Conservation (phyloP, 352 stramenopile genomes). For the Globisporangium barbulae region DNA sequence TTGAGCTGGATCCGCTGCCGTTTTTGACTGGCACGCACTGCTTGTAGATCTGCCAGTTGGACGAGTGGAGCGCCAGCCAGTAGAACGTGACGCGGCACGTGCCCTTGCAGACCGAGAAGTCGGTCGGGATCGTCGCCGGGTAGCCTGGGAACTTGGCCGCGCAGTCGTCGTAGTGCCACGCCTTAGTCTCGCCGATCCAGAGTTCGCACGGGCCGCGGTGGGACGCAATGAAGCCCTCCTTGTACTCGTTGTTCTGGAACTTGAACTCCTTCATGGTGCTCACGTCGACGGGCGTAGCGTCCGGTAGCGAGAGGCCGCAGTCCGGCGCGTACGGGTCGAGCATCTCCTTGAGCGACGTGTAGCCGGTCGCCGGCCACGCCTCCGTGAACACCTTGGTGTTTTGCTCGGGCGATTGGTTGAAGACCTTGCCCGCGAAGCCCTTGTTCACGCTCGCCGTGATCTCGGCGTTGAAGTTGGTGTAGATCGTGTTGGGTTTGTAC, state of each 20-base stretch:
- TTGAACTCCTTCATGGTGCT: slow-evolving; percentile 29
- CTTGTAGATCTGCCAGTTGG: slow-evolving; percentile 57
- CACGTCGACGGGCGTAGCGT: slow-evolving; percentile 31
- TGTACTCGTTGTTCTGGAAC: slow-evolving; percentile 46
- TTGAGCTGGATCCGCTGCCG: slow-evolving; percentile 11
- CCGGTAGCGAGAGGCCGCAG: slow-evolving; percentile 26
- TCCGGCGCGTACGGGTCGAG: slow-evolving; percentile 27
- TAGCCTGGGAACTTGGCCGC: slow-evolving; percentile 29
- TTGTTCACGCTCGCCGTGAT: slow-evolving; percentile 22
- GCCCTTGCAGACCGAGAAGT: slow-evolving; percentile 45
- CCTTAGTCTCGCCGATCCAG: slow-evolving; percentile 37
- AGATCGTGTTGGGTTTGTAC: slow-evolving; percentile 21
- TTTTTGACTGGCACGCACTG: slow-evolving; percentile 36
- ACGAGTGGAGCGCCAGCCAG: slow-evolving; percentile 51
- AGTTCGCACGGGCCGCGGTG: slow-evolving; percentile 46
- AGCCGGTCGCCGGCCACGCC: slow-evolving; percentile 8
- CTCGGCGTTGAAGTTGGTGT: slow-evolving; percentile 28
- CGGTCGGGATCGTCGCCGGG: slow-evolving; percentile 45
- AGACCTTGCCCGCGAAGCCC: slow-evolving; percentile 10
- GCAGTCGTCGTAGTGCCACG: slow-evolving; percentile 41
- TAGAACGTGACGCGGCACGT: slow-evolving; percentile 59
- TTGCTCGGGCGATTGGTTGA: slow-evolving; percentile 17
- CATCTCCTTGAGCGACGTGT: slow-evolving; percentile 20
- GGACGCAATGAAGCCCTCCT: slow-evolving; percentile 38
- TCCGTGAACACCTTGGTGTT: slow-evolving; percentile 15